A percentile compares a stretch with the other conserved stretches of the same genome.
Evolutionary conservation across 2,329 filamentous ascomycete genomes (phyloP).

Genomic region (Scedosporium boydii): DNA sequence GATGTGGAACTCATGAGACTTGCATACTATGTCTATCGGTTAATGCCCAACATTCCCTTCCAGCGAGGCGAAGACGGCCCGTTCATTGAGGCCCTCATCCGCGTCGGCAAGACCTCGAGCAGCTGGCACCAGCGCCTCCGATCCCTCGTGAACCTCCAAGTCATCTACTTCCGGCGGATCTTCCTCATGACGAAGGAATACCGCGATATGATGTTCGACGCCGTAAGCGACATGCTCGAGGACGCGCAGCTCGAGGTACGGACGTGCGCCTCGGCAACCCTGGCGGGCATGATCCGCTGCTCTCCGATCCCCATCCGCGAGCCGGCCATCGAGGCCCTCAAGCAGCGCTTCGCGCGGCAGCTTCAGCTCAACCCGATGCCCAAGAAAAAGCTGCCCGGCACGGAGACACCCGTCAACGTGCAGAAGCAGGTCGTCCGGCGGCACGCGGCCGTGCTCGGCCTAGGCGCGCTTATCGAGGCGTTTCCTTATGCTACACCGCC

Average conservation of each 20-base stretch:
- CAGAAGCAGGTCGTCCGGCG: constrained; percentile 72
- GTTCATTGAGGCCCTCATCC: constrained; percentile 79
- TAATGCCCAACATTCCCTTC: constrained; percentile 91
- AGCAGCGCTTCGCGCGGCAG: constrained; percentile 67
- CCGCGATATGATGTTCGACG: constrained; percentile 74
- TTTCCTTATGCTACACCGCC: constrained; percentile 95
- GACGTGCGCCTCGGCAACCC: constrained; percentile 80
- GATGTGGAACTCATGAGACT: constrained; percentile 90
- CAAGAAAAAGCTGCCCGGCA: constrained; percentile 54
- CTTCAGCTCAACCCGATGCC: constrained; percentile 82
- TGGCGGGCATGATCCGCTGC: constrained; percentile 97
- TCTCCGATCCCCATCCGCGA: constrained; percentile 74
- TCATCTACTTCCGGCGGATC: constrained; percentile 92
- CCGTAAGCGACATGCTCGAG: constrained; percentile 90
- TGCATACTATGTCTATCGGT: constrained; percentile 93
- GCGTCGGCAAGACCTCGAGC: constrained; percentile 71
- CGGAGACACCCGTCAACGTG: constrained; percentile 59
- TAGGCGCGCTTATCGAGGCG: constrained; percentile 85
- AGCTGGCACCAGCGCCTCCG: constrained; percentile 95
- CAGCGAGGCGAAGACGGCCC: constrained; percentile 72
- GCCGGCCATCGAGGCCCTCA: constrained; percentile 65
- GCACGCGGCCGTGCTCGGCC: constrained; percentile 83
- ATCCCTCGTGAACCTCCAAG: constrained; percentile 95
- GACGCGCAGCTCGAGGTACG: constrained; percentile 91
- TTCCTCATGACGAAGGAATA: constrained; percentile 73